Conservation (phyloP, 1,284 basidiomycete species). For the Boletus smithii region DNA sequence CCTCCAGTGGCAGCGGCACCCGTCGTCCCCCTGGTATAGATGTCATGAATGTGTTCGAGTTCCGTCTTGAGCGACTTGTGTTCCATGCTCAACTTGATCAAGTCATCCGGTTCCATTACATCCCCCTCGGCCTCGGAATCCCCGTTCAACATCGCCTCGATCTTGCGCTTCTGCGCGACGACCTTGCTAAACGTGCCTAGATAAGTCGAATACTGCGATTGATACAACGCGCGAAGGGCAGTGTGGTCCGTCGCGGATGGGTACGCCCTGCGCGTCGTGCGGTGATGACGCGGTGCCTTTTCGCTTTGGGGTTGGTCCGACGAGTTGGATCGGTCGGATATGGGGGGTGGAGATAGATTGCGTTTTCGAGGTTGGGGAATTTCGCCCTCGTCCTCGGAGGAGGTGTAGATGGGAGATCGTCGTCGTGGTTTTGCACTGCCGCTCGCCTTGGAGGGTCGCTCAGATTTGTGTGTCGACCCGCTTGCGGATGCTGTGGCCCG, state of each 20-base stretch:
- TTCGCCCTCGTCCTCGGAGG: constrained; percentile 57
- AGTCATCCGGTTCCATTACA: constrained; percentile 51
- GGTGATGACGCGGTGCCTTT: constrained; percentile 19
- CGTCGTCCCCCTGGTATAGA: constrained; percentile 27
- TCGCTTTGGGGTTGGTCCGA: constrained; percentile 26
- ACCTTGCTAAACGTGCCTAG: constrained; percentile 45
- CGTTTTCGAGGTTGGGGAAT: constrained; percentile 27
- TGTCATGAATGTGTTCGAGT: constrained; percentile 44
- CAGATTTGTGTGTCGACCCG: constrained; percentile 24
- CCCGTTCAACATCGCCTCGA: constrained; percentile 38
- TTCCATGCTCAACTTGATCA: constrained; percentile 42
- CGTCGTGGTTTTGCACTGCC: constrained; percentile 36
- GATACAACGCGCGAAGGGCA: constrained; percentile 51
- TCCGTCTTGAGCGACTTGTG: constrained; percentile 45
- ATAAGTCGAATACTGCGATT: constrained; percentile 48
- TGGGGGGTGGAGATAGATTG: constrained; percentile 25
- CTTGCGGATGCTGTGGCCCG: constrained; percentile 21
- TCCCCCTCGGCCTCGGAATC: constrained; percentile 39
- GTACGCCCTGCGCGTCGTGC: constrained; percentile 25
- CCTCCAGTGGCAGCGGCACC: not conserved
- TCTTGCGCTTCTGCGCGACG: constrained; percentile 45
- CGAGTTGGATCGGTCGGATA: constrained; percentile 30
- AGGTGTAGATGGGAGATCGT: constrained; percentile 54
- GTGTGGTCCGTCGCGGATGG: constrained; percentile 48
- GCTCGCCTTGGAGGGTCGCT: constrained; percentile 29